Conservation (phyloP, 345 rosid species). For the Salix koriyanagi region DNA sequence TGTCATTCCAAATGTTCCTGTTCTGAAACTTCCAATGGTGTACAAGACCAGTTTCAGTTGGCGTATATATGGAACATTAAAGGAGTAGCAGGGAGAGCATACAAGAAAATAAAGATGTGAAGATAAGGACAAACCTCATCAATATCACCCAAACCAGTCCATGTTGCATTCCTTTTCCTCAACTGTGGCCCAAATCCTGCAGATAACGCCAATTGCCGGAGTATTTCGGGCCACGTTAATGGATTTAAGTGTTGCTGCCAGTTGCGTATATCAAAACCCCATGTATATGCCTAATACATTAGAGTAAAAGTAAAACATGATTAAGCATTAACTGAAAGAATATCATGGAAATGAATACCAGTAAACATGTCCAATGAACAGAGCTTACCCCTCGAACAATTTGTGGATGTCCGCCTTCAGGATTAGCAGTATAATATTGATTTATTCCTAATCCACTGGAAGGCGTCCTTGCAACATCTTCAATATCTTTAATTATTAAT, state of each 20-base stretch:
- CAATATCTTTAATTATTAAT: conserved; percentile 77
- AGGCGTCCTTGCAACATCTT: conserved; percentile 92
- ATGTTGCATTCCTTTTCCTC: conserved; percentile 49
- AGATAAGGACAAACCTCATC: conserved; percentile 52
- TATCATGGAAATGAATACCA: neutral
- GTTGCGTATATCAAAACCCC: conserved; percentile 96
- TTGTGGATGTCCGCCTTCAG: conserved; percentile 97
- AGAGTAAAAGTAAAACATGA: conserved; percentile 3
- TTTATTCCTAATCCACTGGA: conserved; percentile 69
- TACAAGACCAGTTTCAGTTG: neutral
- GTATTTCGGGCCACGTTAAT: conserved; percentile 93
- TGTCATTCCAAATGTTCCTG: neutral
- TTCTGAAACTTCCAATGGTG: neutral
- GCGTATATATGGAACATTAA: neutral
- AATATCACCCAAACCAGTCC: conserved; percentile 43
- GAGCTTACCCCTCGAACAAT: conserved; percentile 89
- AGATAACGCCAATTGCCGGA: conserved; percentile 84
- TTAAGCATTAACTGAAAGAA: conserved; percentile 17
- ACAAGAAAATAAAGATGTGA: neutral
- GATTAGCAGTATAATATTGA: conserved; percentile 76
- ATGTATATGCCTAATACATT: conserved; percentile 70
- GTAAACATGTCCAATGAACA: conserved; percentile 8
- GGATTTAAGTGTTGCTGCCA: conserved; percentile 90
- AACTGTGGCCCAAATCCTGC: conserved; percentile 88
- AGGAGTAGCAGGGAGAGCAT: neutral